Conservation (phyloP, 2,329 filamentous ascomycete genomes). For the Didymella sp. region DNA sequence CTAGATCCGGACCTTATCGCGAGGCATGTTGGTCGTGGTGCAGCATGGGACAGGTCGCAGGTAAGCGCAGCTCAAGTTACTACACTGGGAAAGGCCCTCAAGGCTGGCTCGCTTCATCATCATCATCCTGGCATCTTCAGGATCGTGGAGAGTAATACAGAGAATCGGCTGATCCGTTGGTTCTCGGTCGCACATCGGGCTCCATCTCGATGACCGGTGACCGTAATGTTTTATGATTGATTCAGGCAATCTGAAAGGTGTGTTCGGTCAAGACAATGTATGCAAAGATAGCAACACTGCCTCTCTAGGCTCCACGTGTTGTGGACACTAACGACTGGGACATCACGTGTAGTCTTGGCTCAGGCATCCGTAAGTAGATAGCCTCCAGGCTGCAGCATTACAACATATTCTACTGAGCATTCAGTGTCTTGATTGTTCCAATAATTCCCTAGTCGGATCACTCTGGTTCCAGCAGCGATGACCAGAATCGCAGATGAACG, state of each 20-base stretch:
- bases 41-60: not conserved
- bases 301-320: not conserved
- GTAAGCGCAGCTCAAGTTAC: not conserved
- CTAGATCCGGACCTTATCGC: not conserved
- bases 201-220: not conserved
- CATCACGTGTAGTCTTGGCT: conserved; percentile 1
- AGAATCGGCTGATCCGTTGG: not conserved
- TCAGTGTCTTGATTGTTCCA: no score
- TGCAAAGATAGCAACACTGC: not conserved
- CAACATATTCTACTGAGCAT: no score
- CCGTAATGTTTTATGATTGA: not conserved
- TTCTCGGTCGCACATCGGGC: not conserved
- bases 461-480: not conserved
- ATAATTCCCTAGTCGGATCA: no score
- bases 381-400: conserved; percentile 2
- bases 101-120: not conserved
- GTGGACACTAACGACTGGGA: not conserved
- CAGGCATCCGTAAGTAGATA: not conserved
- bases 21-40: not conserved
- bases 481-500: not conserved
- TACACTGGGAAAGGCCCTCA: not conserved
- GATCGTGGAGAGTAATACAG: not conserved
- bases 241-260: not conserved
- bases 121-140: not conserved
- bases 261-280: not conserved